Conservation (phyloP, 805 yeast species). For the Kodamaea kakaduensis region DNA sequence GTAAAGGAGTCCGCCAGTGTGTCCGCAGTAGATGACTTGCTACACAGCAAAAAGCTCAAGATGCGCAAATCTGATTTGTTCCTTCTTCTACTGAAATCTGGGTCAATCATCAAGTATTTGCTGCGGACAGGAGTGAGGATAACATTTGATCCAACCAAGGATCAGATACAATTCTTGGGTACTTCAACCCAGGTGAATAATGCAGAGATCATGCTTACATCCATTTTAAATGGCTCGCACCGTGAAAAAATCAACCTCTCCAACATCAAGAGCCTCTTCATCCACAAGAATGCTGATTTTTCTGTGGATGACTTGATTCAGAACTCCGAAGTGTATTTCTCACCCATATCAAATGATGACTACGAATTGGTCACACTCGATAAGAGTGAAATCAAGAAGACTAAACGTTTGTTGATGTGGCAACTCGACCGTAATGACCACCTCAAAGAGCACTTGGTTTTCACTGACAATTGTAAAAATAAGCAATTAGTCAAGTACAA, state of each 20-base stretch:
- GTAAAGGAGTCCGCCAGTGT: slow-evolving; percentile 18
- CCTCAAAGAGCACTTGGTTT: slow-evolving; percentile 14
- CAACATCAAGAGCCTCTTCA: slow-evolving; percentile 23
- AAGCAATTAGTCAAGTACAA: slow-evolving; percentile 22
- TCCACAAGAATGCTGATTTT: slow-evolving; percentile 25
- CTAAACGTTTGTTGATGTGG: slow-evolving; percentile 39
- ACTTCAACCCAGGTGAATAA: slow-evolving; percentile 39
- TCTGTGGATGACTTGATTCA: slow-evolving; percentile 24
- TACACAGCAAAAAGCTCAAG: slow-evolving; percentile 27
- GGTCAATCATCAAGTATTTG: slow-evolving; percentile 36
- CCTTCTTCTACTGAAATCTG: slow-evolving; percentile 36
- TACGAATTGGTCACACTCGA: slow-evolving; percentile 32
- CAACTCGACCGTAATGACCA: slow-evolving; percentile 31
- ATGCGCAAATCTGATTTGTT: slow-evolving; percentile 39
- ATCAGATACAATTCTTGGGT: slow-evolving; percentile 36
- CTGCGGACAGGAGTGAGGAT: slow-evolving; percentile 40
- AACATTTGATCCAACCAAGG: slow-evolving; percentile 26
- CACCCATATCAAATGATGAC: slow-evolving; percentile 20
- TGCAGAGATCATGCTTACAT: slow-evolving; percentile 39
- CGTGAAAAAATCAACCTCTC: slow-evolving; percentile 31
- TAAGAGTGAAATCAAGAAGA: slow-evolving; percentile 27
- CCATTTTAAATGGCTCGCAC: slow-evolving; percentile 24
- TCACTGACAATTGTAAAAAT: slow-evolving; percentile 14
- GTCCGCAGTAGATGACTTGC: slow-evolving; percentile 28
- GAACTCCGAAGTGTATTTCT: slow-evolving; percentile 34